Evolutionary conservation across 306 rosid genomes (phyloP).

Genomic region (Notholithocarpus densiflorus): DNA sequence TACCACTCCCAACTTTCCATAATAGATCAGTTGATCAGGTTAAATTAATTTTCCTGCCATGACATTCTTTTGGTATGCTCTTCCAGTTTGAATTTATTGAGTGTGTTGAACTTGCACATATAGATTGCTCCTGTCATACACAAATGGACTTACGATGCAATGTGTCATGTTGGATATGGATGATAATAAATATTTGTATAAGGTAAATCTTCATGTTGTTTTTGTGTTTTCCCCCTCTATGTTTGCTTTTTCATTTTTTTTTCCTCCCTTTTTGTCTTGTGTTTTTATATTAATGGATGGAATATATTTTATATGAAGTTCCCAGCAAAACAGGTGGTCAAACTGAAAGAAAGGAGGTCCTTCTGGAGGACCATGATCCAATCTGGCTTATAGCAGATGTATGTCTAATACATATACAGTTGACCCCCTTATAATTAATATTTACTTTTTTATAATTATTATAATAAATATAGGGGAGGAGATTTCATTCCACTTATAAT

Average conservation of each 20-base stretch:
- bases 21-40: conserved; percentile 94
- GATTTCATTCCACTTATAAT: no score
- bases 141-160: conserved; percentile 97
- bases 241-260: background rate
- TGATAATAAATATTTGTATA: conserved; percentile 72
- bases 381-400: conserved; percentile 98
- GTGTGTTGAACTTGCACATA: conserved; percentile 17
- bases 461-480: no score
- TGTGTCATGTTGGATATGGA: conserved; percentile 84
- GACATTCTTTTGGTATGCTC: conserved; percentile 15
- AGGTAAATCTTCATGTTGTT: conserved; percentile 48
- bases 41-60: conserved; percentile 18
- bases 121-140: conserved; percentile 96
- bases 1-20: conserved; percentile 72
- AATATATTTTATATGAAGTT: conserved; percentile 40
- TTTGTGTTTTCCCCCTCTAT: conserved; percentile 3
- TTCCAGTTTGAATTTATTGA: conserved; percentile 17
- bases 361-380: conserved; percentile 73
- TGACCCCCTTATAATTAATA: no score
- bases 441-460: no score
- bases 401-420: conserved; percentile 20
- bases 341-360: conserved; percentile 70
- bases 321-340: conserved; percentile 77
- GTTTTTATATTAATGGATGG: conserved; percentile 16
- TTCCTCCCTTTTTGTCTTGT: background rate